Evolutionary conservation across 163 green algal genomes (phyloP).

Genomic region (Prototheca stagnorum): DNA sequence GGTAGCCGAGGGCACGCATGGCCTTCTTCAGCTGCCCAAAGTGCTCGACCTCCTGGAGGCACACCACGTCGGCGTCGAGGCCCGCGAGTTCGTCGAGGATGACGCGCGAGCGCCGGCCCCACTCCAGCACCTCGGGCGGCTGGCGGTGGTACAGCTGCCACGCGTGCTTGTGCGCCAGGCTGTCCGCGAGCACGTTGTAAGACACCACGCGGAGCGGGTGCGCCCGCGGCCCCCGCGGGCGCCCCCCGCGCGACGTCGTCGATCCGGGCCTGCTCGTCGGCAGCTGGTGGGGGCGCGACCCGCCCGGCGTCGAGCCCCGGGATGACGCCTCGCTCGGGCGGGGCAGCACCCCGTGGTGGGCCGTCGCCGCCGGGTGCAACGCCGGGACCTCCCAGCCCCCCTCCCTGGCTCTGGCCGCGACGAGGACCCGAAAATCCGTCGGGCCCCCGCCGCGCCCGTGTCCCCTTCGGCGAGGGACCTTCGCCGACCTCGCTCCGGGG

Average conservation of each 20-base stretch:
- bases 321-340: not conserved
- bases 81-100: constrained; percentile 42
- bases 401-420: no score
- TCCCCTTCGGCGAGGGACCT: no score
- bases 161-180: constrained; percentile 27
- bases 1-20: constrained; percentile 33
- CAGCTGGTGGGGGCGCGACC: not conserved
- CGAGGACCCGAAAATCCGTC: no score
- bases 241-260: no score
- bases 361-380: not conserved
- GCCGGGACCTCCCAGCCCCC: not conserved
- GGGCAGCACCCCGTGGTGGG: not conserved
- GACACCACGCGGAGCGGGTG: constrained; percentile 23
- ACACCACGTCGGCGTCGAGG: constrained; percentile 40
- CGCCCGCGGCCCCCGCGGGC: not conserved
- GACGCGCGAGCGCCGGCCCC: constrained; percentile 19
- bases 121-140: constrained; percentile 32
- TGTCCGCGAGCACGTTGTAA: constrained; percentile 64
- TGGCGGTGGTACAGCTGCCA: constrained; percentile 41
- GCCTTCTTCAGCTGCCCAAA: constrained; percentile 24
- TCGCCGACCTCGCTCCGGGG: no score
- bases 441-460: no score
- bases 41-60: constrained; percentile 57
- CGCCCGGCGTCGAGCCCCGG: not conserved
- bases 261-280: not conserved